A percentile compares a stretch with the other conserved stretches of the same genome.
phyloP scores from a whole-genome alignment of 2,329 filamentous ascomycete genomes.

The Daldinia sp. region DNA sequence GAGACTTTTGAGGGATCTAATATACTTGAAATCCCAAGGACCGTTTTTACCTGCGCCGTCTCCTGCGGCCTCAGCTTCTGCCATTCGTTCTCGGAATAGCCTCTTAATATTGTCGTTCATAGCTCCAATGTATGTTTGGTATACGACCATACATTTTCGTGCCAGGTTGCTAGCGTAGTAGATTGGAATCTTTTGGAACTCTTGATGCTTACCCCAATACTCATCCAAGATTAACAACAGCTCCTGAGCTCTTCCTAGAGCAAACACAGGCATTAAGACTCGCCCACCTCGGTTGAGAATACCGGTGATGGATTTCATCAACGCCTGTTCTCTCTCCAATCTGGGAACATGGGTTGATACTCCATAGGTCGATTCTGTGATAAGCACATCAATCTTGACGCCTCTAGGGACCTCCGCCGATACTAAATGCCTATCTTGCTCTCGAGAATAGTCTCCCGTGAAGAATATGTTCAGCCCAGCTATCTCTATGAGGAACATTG shows the following conservation, averaged over 20 bases:
- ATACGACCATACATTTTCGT: slow-evolving; percentile 97
- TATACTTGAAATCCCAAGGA: slow-evolving; percentile 97
- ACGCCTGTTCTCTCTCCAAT: slow-evolving; percentile 87
- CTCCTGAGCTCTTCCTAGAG: slow-evolving; percentile 92
- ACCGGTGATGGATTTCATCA: slow-evolving; percentile 95
- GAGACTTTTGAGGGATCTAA: slow-evolving; percentile 89
- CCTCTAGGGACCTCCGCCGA: slow-evolving; percentile 90
- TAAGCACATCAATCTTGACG: slow-evolving; percentile 94
- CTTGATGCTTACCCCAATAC: slow-evolving; percentile 91
- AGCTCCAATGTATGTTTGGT: slow-evolving; percentile 96
- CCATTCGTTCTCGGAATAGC: slow-evolving; percentile 92
- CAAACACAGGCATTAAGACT: slow-evolving; percentile 95
- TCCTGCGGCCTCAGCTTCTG: slow-evolving; percentile 85
- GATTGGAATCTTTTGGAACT: slow-evolving; percentile 91
- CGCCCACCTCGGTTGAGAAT: slow-evolving; percentile 92
- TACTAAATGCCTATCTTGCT: slow-evolving; percentile 94
- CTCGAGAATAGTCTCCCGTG: slow-evolving; percentile 96
- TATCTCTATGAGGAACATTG: slow-evolving; percentile 98
- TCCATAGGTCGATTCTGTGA: slow-evolving; percentile 97
- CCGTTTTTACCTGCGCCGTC: slow-evolving; percentile 81
- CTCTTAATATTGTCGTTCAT: slow-evolving; percentile 99
- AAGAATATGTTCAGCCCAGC: slow-evolving; percentile 97
- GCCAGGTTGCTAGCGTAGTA: slow-evolving; percentile 98
- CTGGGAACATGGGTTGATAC: slow-evolving; percentile 94
- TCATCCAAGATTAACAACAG: slow-evolving; percentile 94